These are phyloP conservation scores for Phialemonium atrogriseum DNA, from an alignment of 2,329 filamentous ascomycete genomes.

Conservation along the genomic window DNA sequence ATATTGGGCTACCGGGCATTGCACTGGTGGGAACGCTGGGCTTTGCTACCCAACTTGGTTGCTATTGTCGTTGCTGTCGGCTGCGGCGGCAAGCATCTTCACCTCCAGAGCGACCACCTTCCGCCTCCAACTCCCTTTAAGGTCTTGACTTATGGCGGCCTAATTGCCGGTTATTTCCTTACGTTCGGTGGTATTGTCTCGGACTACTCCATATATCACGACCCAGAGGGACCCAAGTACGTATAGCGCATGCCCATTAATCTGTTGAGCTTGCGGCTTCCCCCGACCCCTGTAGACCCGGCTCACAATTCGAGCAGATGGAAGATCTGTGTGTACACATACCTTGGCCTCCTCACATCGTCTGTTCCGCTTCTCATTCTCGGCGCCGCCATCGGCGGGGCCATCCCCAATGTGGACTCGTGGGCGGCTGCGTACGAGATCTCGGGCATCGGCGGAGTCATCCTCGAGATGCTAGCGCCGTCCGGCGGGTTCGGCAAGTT, in stretches of 20 bases:
- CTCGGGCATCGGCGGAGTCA: constrained; percentile 34
- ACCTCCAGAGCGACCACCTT: constrained; percentile 33
- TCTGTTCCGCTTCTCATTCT: constrained; percentile 41
- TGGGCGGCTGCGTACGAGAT: constrained; percentile 32
- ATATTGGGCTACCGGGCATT: constrained; percentile 46
- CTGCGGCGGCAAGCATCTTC: constrained; percentile 41
- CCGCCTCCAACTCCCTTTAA: constrained; percentile 26
- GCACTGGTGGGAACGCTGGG: constrained; percentile 46
- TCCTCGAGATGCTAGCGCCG: constrained; percentile 36
- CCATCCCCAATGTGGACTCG: constrained; percentile 31
- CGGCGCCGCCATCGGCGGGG: constrained; percentile 41
- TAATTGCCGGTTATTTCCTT: constrained; percentile 45
- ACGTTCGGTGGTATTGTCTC: constrained; percentile 46
- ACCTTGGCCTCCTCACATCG: constrained; percentile 40
- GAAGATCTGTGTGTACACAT: constrained; percentile 39
- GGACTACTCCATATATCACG: constrained; percentile 51
- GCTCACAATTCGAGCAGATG: too few relatives aligned
- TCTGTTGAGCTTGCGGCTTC: too few relatives aligned
- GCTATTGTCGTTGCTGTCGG: constrained; percentile 43
- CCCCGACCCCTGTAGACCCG: too few relatives aligned
- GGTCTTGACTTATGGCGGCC: constrained; percentile 34
- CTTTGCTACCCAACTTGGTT: constrained; percentile 47
- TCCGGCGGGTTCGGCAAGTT: constrained; percentile 39
- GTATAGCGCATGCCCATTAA: too few relatives aligned
- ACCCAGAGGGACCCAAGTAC: constrained; percentile 28